Conservation (phyloP, 805 yeast genomes). For the Candida multigemmis region DNA sequence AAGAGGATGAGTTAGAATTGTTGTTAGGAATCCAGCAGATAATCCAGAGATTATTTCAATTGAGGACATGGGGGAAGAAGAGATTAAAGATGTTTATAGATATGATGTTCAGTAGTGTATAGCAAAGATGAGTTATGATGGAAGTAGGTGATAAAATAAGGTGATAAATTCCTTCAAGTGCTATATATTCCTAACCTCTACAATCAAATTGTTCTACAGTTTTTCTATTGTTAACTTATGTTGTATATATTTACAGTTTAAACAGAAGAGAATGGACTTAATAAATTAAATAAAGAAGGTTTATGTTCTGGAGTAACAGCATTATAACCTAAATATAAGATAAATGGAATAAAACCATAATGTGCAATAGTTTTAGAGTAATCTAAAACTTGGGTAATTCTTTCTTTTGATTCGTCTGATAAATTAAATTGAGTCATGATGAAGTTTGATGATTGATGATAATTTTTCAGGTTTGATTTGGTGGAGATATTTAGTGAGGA, state of each 20-base stretch:
- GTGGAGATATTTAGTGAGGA: too few species aligned
- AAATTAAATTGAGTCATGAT: slow-evolving; percentile 22
- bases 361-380: slow-evolving; percentile 83
- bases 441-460: slow-evolving; percentile 2
- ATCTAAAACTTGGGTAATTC: slow-evolving; percentile 75
- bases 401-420: slow-evolving; percentile 58
- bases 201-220: background rate
- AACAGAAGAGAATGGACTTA: slow-evolving; percentile 75
- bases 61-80: slow-evolving; percentile 1
- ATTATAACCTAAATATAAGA: slow-evolving; percentile 69
- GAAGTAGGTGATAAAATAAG: background rate
- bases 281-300: slow-evolving; percentile 69
- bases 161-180: background rate
- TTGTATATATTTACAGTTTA: slow-evolving; percentile 17
- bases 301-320: slow-evolving; percentile 75
- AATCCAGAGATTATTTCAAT: slow-evolving; percentile 65
- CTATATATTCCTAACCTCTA: background rate
- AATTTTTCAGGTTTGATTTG: too few species aligned
- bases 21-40: slow-evolving; percentile 73
- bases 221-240: slow-evolving; percentile 1
- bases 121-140: background rate
- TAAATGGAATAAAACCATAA: slow-evolving; percentile 95
- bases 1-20: slow-evolving; percentile 79
- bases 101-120: background rate
- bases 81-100: slow-evolving; percentile 1